Percentiles rank a stretch among this genome's conserved stretches.
phyloP scores from a whole-genome alignment of 192 early-diverging fungal species.

The Jimgerdemannia lactiflua region DNA sequence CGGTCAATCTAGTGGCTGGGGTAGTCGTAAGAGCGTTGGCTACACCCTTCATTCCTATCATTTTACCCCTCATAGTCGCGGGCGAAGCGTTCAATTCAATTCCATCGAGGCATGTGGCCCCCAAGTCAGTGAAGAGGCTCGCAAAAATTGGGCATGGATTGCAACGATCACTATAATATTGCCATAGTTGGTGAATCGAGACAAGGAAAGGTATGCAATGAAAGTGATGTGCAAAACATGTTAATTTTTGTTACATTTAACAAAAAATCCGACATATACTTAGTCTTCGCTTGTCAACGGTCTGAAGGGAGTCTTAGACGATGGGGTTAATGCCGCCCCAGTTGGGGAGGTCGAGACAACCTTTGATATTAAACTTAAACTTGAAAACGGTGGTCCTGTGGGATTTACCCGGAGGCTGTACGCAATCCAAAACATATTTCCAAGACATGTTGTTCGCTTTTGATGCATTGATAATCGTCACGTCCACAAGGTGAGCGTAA shows the following conservation, averaged over 20 bases:
- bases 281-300: constrained; percentile 37
- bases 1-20: constrained; percentile 28
- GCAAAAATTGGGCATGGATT: constrained; percentile 30
- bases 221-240: constrained; percentile 6
- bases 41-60: constrained; percentile 17
- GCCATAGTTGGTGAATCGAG: constrained; percentile 30
- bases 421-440: constrained; percentile 29
- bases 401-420: constrained; percentile 32
- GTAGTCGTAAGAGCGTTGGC: constrained; percentile 15
- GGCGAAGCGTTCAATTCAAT: constrained; percentile 28
- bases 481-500: no score
- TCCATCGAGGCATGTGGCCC: constrained; percentile 26
- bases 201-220: constrained; percentile 31
- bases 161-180: constrained; percentile 33
- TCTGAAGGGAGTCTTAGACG: constrained; percentile 28
- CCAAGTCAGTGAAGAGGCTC: constrained; percentile 22
- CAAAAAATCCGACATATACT: background rate
- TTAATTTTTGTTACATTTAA: constrained; percentile 8
- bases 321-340: constrained; percentile 18
- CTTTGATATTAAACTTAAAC: constrained; percentile 13
- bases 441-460: constrained; percentile 33
- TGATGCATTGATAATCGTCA: constrained; percentile 37
- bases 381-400: constrained; percentile 29
- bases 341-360: constrained; percentile 28
- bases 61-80: background rate